Percentiles rank a stretch among this genome's conserved stretches.
These are phyloP conservation scores for Naematelia aurantialba DNA, from an alignment of 768 basidiomycete species.

Conservation along the genomic window DNA sequence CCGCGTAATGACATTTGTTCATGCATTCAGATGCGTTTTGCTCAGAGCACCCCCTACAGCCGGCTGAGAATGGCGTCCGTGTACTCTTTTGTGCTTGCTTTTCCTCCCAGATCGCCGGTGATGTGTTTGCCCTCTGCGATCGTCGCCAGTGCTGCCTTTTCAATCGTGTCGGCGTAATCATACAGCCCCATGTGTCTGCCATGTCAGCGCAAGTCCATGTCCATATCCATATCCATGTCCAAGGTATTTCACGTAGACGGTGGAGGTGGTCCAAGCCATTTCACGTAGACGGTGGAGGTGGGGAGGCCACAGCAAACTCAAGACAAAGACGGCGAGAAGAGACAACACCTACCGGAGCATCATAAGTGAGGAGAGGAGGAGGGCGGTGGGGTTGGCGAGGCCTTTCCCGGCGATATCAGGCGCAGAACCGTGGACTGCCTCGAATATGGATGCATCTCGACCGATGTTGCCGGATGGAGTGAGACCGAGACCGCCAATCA, in stretches of 20 bases:
- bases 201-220: too few species aligned
- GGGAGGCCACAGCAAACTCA: too few species aligned
- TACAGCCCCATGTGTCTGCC: conserved; percentile 85
- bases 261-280: too few species aligned
- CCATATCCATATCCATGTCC: too few species aligned
- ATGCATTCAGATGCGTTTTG: neutral
- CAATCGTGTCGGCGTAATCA: conserved; percentile 79
- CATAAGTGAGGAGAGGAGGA: conserved; percentile 91
- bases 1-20: neutral
- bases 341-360: conserved; percentile 73
- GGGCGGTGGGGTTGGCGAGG: conserved; percentile 94
- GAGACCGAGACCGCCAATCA: conserved; percentile 95
- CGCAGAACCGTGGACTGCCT: conserved; percentile 98
- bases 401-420: conserved; percentile 89
- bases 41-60: conserved; percentile 49
- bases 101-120: conserved; percentile 94
- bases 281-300: too few species aligned
- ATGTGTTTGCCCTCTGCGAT: conserved; percentile 94
- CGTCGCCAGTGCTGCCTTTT: conserved; percentile 62
- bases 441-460: conserved; percentile 96
- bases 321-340: neutral
- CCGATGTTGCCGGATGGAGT: conserved; percentile 98
- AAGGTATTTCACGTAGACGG: too few species aligned
- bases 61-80: conserved; percentile 80
- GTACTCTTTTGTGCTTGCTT: conserved; percentile 82